Evolutionary conservation across 169 alveolate genomes (phyloP).

Genomic region (Eimeria acervulina): DNA sequence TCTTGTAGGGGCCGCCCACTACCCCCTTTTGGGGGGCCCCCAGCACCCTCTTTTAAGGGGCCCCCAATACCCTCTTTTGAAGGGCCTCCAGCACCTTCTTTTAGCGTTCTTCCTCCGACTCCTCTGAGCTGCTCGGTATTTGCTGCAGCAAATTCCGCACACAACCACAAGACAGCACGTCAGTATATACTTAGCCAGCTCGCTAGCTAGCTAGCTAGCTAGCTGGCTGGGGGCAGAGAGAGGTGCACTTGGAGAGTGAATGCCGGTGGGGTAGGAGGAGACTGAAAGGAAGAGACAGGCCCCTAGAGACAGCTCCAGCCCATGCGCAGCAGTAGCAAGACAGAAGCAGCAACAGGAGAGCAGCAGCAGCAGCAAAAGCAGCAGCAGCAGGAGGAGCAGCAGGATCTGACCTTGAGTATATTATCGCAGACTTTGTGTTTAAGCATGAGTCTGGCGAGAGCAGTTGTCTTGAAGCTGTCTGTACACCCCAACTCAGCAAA

Average conservation of each 20-base stretch:
- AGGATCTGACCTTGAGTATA: constrained; percentile 39
- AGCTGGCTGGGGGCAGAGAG: background rate
- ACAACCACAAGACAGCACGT: too few species aligned
- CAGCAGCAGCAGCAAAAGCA: constrained; percentile 11
- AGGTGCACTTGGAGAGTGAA: too few species aligned
- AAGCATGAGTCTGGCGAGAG: constrained; percentile 24
- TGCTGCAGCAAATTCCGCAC: constrained; percentile 61
- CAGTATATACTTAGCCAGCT: background rate
- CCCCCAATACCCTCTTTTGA: too few species aligned
- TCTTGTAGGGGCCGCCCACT: too few species aligned
- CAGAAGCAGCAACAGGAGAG: background rate
- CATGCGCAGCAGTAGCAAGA: too few species aligned
- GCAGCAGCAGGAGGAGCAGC: background rate
- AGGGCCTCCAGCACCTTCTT: background rate
- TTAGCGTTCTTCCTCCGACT: background rate
- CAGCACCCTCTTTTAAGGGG: background rate
- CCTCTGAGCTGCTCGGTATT: constrained; percentile 57
- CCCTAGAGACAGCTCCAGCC: too few species aligned
- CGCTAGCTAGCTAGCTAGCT: too few species aligned
- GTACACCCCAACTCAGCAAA: constrained; percentile 92
- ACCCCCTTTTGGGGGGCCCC: too few species aligned
- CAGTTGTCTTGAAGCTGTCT: constrained; percentile 77
- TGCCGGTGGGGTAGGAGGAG: too few species aligned
- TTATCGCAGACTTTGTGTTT: constrained; percentile 57
- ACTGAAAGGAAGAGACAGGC: too few species aligned